Percentiles rank a stretch among this genome's conserved stretches.
phyloP scores from a whole-genome alignment of 345 rosid genomes.

The Hibiscus trionum region DNA sequence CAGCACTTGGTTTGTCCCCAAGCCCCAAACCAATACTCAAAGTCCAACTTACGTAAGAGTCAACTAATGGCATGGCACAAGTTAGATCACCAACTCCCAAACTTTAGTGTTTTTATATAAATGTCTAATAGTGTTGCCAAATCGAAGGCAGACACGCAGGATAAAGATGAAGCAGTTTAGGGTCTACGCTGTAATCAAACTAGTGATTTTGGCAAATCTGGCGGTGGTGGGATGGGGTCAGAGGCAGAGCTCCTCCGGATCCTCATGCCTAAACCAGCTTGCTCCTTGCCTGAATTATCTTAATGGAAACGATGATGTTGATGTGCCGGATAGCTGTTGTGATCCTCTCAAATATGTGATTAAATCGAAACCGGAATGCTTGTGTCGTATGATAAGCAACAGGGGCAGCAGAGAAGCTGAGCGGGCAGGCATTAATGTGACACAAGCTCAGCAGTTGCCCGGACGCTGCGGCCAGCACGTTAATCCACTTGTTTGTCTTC shows the following conservation, averaged over 20 bases:
- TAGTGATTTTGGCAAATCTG: neutral
- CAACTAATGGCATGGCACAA: neutral
- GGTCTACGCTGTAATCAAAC: no score
- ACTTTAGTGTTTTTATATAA: neutral
- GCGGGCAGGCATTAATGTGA: slow-evolving; percentile 49
- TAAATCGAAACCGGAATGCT: slow-evolving; percentile 42
- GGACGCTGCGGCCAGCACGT: slow-evolving; percentile 61
- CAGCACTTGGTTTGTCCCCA: neutral
- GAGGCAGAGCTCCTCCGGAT: slow-evolving; percentile 3
- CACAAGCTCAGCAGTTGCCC: slow-evolving; percentile 60
- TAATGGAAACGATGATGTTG: slow-evolving; percentile 28
- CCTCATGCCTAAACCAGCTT: slow-evolving; percentile 45
- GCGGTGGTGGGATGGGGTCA: neutral
- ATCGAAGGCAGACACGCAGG: neutral
- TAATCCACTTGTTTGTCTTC: slow-evolving; percentile 53
- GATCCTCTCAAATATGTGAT: slow-evolving; percentile 54
- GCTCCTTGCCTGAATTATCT: slow-evolving; percentile 55
- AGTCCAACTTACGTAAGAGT: neutral
- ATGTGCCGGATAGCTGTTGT: slow-evolving; percentile 56
- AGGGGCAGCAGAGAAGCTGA: slow-evolving; percentile 43
- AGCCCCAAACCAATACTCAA: neutral
- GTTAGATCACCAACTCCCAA: slow-evolving; percentile 8
- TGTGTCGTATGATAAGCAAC: slow-evolving; percentile 59
- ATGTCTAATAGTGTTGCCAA: neutral
- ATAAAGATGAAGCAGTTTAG: neutral